Evolutionary conservation across 768 basidiomycete species (phyloP).

Genomic region (Termitomyces sp.): DNA sequence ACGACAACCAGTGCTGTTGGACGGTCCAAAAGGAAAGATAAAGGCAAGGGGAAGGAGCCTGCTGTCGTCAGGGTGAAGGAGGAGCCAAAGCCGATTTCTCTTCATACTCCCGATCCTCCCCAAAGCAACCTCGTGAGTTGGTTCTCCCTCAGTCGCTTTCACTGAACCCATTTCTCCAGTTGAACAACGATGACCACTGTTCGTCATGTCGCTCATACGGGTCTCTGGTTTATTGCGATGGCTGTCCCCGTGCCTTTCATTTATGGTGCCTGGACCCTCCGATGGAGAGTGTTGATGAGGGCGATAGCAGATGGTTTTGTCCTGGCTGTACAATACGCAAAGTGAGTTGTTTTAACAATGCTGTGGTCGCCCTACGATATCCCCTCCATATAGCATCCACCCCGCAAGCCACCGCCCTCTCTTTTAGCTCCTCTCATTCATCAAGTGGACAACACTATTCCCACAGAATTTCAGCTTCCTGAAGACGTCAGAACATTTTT

Average conservation of each 20-base stretch:
- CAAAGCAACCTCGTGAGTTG: conserved; percentile 36
- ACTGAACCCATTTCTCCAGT: conserved; percentile 23
- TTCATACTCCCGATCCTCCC: conserved; percentile 45
- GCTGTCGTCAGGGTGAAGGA: conserved; percentile 45
- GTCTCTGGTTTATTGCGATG: conserved; percentile 93
- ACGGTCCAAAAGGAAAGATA: conserved; percentile 43
- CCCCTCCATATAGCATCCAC: conserved; percentile 50
- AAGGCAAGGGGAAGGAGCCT: conserved; percentile 49
- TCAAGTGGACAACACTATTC: conserved; percentile 63
- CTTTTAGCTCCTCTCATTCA: conserved; percentile 71
- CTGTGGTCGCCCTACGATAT: conserved; percentile 12
- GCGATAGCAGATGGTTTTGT: conserved; percentile 83
- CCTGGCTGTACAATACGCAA: conserved; percentile 65
- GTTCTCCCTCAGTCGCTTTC: neutral
- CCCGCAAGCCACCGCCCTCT: conserved; percentile 61
- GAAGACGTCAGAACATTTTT: conserved; percentile 81
- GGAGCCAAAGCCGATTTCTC: conserved; percentile 42
- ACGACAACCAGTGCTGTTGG: conserved; percentile 21
- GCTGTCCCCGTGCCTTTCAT: conserved; percentile 94
- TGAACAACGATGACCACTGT: conserved; percentile 79
- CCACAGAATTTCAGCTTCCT: conserved; percentile 82
- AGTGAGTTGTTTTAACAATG: conserved; percentile 36
- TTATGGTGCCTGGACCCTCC: conserved; percentile 97
- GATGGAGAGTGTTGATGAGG: conserved; percentile 82
- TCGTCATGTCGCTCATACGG: conserved; percentile 81